phyloP scores from a whole-genome alignment of 179 eudicot species.

The Drosera spatulata region DNA sequence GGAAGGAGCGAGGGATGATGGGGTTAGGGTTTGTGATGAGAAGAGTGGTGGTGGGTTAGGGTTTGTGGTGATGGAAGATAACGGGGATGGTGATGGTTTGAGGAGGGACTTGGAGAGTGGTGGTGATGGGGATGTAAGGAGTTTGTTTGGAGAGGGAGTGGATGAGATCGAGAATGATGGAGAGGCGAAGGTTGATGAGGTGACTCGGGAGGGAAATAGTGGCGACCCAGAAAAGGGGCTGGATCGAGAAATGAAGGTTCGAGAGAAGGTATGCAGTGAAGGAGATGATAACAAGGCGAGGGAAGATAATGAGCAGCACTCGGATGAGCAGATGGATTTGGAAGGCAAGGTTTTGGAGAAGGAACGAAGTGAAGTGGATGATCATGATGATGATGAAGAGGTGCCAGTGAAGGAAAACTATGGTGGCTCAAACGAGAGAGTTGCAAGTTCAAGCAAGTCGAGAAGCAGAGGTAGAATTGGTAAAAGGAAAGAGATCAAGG shows the following conservation, averaged over 20 bases:
- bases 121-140: background rate
- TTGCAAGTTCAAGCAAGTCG: slow-evolving; percentile 11
- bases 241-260: too few relatives aligned
- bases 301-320: too few relatives aligned
- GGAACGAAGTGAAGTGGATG: too few relatives aligned
- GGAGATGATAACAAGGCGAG: too few relatives aligned
- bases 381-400: background rate
- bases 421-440: slow-evolving; percentile 5
- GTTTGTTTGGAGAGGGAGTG: slow-evolving; percentile 1
- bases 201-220: slow-evolving; percentile 4
- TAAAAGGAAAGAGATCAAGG: slow-evolving; percentile 9
- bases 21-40: slow-evolving; percentile 4
- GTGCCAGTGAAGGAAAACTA: slow-evolving; percentile 4
- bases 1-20: background rate
- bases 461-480: slow-evolving; percentile 10
- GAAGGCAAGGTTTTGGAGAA: too few relatives aligned
- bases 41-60: slow-evolving; percentile 5
- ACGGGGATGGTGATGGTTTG: slow-evolving; percentile 3
- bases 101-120: slow-evolving; percentile 5
- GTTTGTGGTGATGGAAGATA: background rate
- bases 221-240: background rate
- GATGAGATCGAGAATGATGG: slow-evolving; percentile 3
- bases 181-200: slow-evolving; percentile 1
- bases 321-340: too few relatives aligned
- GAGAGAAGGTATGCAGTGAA: too few relatives aligned